Evolutionary conservation across 768 basidiomycete genomes (phyloP).

Genomic region (Russula abietina): DNA sequence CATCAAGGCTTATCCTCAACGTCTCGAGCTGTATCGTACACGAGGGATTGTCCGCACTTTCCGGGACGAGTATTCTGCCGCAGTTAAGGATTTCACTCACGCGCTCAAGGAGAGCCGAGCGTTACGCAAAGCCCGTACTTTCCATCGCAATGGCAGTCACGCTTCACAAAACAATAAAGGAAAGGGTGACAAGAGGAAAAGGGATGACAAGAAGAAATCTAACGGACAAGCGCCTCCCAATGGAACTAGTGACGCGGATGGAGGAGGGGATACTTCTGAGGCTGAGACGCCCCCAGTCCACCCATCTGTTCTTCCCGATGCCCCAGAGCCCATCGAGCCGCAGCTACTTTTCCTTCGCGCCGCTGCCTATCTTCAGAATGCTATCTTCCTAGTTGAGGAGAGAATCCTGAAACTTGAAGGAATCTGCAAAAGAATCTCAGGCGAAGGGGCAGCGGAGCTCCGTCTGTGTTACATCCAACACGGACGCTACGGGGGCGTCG

Average conservation of each 20-base stretch:
- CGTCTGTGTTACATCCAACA: constrained; percentile 70
- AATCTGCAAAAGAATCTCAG: constrained; percentile 49
- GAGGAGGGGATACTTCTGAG: constrained; percentile 41
- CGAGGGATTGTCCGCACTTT: constrained; percentile 86
- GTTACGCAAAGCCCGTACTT: constrained; percentile 55
- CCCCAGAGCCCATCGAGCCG: constrained; percentile 82
- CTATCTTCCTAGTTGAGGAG: constrained; percentile 65
- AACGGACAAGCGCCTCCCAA: constrained; percentile 65
- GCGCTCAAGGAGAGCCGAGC: constrained; percentile 74
- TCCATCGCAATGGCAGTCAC: constrained; percentile 44
- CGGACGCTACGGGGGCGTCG: constrained; percentile 77
- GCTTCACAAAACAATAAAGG: constrained; percentile 37
- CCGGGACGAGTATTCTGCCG: constrained; percentile 71
- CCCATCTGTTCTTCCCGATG: constrained; percentile 66
- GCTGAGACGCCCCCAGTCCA: constrained; percentile 53
- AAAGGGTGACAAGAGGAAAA: constrained; percentile 52
- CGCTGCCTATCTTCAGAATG: constrained; percentile 76
- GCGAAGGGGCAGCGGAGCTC: constrained; percentile 64
- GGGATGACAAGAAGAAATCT: constrained; percentile 34
- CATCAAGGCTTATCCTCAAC: constrained; percentile 65
- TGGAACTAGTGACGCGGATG: constrained; percentile 53
- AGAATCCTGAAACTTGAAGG: constrained; percentile 67
- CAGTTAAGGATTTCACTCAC: constrained; percentile 74
- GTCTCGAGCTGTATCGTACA: constrained; percentile 80
- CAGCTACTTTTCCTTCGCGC: constrained; percentile 84